Base-by-base conservation (phyloP, 1,284 basidiomycete genomes). In the Singerocomus inundabilis region DNA sequence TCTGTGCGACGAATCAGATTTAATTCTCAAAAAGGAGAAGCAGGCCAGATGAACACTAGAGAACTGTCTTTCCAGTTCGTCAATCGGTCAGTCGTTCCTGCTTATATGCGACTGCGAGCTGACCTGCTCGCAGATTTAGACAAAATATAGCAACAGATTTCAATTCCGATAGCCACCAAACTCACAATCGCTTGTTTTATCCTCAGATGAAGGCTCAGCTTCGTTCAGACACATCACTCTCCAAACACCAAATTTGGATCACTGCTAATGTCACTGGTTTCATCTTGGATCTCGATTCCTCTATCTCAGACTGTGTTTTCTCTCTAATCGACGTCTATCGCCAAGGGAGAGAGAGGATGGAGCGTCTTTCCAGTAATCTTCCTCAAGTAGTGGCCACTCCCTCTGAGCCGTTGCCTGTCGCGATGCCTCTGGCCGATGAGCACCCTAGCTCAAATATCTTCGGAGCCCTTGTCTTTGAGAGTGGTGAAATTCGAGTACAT, bases 11-110 rank as follows among this genome's bases (percentile, higher is more conserved):
- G 82, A 1, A 73, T 96, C 49, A 74, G 74, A 46, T 94, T 95
- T 64, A 75, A 74, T 25, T 83, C 86, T 6, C 80, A 86, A 53
- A 80, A 80, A 25, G 90, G 88, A 29, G 87, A 91, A 63, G 88
- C 83, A 24, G 93, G 93, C 1, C 78, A 85, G 59, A 88, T 88
- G 47, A 75, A 73, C 10, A 84, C 95, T 65, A 75, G 77, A 48
- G 77, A 79, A 15, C 79, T 94, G 54, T 86, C 85, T 11, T 84
- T 95, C 64, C 91, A 94, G 67, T 95, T 97, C 64, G 79, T 95
- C 4, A 71, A 86, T 32, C 71, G 76, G 90, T 91, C 70, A 57
- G 79, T 61, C 30, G 2, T 12, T 9, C 38, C 30, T 33, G 32
- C 35, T 30, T 18, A 2, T 48, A 15, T 42, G 10, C 16, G 42